A percentile compares a stretch with the other conserved stretches of the same genome.
Conservation (phyloP, 495 filamentous ascomycete genomes). For the Neurospora tetrasperma region DNA sequence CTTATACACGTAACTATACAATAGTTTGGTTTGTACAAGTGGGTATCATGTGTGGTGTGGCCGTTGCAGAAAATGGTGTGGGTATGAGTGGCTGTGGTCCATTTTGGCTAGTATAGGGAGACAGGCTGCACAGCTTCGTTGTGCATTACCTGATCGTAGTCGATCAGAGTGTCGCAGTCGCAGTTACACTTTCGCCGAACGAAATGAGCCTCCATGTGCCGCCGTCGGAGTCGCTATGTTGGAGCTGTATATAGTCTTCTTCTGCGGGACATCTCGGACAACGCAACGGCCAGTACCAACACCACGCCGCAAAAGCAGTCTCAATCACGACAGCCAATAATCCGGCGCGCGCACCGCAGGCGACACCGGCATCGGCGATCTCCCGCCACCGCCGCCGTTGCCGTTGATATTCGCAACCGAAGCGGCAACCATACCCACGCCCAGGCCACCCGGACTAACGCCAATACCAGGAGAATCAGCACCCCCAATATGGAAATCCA, state of each 20-base stretch:
- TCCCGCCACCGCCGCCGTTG: neutral
- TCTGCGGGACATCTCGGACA: neutral
- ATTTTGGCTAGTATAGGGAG: neutral
- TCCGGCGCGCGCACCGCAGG: neutral
- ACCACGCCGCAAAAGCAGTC: neutral
- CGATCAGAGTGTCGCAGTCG: neutral
- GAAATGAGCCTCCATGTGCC: neutral
- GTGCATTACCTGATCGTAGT: neutral
- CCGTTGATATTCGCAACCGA: neutral
- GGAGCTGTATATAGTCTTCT: neutral
- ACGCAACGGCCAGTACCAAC: neutral
- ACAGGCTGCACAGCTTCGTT: neutral
- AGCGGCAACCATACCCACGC: slow-evolving; percentile 5
- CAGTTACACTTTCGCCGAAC: neutral
- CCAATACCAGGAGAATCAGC: slow-evolving; percentile 3
- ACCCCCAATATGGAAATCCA: slow-evolving; percentile 32
- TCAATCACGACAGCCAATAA: neutral
- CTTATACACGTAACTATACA: neutral
- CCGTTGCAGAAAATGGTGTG: neutral
- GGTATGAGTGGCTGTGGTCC: neutral
- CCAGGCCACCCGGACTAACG: slow-evolving; percentile 10
- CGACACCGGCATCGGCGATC: neutral
- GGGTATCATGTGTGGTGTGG: neutral
- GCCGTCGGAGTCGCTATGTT: neutral
- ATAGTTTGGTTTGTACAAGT: neutral